Base-by-base conservation (phyloP, 73 alveolate genomes). In the Durusdinium trenchii region DNA sequence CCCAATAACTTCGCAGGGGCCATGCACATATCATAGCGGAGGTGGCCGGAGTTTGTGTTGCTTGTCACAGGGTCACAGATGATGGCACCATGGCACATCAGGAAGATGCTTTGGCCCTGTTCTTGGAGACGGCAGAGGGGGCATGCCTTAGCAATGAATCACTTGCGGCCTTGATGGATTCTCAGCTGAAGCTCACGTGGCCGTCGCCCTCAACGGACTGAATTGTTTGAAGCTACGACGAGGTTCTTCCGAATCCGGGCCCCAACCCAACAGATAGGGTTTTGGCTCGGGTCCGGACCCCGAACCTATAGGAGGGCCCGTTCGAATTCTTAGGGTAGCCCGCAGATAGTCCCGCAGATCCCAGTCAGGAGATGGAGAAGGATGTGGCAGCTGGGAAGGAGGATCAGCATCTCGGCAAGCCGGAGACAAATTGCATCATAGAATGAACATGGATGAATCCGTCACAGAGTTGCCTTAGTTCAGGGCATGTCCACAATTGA, bases 341-440 rank as follows among this genome's bases (percentile, higher is more conserved):
- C 38, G 32, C 9, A 23, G 78, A 9, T 14, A 5, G 78, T n/a
- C 78, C 38, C 78, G 26, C 7, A 14, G 51, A 23, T 38, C 6
- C 30, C 46, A 43, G 12, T 38, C 64, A 91, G 98, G 98, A 91
- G 61, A 91, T 91, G 98, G 98, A 91, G 47, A 51, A 42, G 16
- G 98, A 91, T 7, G 98, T 78, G 42, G 98, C 89, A 16, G 89
- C 98, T 0, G 90, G 89, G 46, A 91, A 91, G 69, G 98, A 67
- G 78, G 90, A 91, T 54, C 98, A 91, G 98, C 28, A 1, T 36
- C 98, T 47, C 3, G 69, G 40, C 86, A n/a, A n/a, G n/a, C n/a
- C n/a, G n/a, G n/a, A n/a, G n/a, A n/a, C n/a, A n/a, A n/a, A n/a
- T n/a, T n/a, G n/a, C n/a, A n/a, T n/a, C n/a, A n/a, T n/a, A n/a